Conservation (phyloP, 2,329 filamentous ascomycete species). For the Dactylellina haptotyla region DNA sequence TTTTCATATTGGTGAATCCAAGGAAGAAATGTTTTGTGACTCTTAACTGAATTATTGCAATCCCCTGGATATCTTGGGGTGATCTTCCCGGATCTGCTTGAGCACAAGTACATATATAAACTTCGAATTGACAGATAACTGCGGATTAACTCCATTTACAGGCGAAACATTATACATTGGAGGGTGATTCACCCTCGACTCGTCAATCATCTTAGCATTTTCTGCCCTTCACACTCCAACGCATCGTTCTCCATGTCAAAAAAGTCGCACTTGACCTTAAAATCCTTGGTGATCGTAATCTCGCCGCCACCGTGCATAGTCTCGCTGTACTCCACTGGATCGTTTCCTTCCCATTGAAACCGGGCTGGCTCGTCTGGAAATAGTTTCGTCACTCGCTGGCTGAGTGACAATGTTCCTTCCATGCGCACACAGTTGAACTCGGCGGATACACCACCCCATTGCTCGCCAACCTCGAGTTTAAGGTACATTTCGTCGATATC, state of each 20-base stretch:
- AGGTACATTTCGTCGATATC: neutral
- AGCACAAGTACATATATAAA: no score
- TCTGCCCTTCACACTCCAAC: neutral
- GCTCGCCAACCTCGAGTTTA: neutral
- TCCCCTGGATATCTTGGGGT: no score
- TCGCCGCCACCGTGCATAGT: neutral
- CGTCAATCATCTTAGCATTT: conserved; percentile 49
- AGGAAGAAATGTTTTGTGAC: no score
- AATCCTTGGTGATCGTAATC: neutral
- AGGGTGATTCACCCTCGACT: no score
- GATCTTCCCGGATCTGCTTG: no score
- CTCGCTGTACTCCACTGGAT: neutral
- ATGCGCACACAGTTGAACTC: neutral
- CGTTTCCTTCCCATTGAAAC: neutral
- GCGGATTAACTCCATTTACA: no score
- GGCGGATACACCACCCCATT: neutral
- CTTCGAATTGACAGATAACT: no score
- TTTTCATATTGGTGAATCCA: no score
- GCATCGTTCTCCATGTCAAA: neutral
- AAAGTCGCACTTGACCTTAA: neutral
- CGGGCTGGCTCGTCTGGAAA: neutral
- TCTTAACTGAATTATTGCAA: no score
- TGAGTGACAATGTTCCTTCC: neutral
- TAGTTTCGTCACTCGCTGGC: neutral
- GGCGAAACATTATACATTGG: neutral